These are phyloP conservation scores for Lentinula sp. DNA, from an alignment of 768 basidiomycete species.

Conservation along the genomic window DNA sequence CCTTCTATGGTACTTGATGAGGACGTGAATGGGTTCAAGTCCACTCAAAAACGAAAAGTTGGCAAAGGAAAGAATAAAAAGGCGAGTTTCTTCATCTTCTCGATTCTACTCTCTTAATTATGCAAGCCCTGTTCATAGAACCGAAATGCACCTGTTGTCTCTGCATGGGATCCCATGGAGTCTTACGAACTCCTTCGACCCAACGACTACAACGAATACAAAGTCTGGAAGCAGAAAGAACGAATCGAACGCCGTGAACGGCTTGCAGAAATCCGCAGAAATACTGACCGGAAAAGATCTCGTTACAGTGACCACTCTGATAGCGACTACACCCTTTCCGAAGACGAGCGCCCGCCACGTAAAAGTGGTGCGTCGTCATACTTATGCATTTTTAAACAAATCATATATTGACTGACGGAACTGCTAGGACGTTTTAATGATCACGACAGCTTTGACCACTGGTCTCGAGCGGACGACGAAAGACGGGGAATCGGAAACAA, in stretches of 20 bases:
- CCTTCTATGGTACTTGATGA: slow-evolving; percentile 89
- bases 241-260: slow-evolving; percentile 69
- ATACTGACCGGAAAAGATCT: slow-evolving; percentile 40
- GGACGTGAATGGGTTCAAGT: slow-evolving; percentile 79
- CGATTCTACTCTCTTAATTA: background rate
- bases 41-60: slow-evolving; percentile 45
- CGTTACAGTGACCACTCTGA: slow-evolving; percentile 59
- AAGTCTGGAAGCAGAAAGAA: slow-evolving; percentile 71
- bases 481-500: slow-evolving; percentile 13
- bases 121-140: slow-evolving; percentile 33
- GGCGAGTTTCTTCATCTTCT: slow-evolving; percentile 26
- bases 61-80: slow-evolving; percentile 58
- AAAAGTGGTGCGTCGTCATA: slow-evolving; percentile 51
- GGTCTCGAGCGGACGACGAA: slow-evolving; percentile 51
- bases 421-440: slow-evolving; percentile 41
- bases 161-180: slow-evolving; percentile 74
- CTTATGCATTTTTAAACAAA: background rate
- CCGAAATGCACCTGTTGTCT: slow-evolving; percentile 45
- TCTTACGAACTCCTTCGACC: slow-evolving; percentile 77
- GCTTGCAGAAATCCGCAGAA: slow-evolving; percentile 51
- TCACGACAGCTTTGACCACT: slow-evolving; percentile 38
- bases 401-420: slow-evolving; percentile 1
- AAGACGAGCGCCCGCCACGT: slow-evolving; percentile 54
- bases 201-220: slow-evolving; percentile 88
- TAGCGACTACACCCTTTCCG: slow-evolving; percentile 57